Evolutionary conservation across 140 eudicot genomes (phyloP).

Genomic region (Anethum foeniculum): DNA sequence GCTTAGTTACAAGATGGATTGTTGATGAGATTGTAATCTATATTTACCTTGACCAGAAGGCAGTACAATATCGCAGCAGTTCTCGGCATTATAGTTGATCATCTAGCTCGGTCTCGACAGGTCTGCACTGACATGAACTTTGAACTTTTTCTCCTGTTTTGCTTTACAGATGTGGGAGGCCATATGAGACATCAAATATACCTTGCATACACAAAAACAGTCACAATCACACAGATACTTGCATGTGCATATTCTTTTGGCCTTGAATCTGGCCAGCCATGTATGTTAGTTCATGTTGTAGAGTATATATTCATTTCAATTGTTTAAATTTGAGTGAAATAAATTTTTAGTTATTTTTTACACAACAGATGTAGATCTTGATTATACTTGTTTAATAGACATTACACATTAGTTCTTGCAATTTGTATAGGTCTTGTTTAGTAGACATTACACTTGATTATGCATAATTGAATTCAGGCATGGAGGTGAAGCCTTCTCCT

Average conservation of each 20-base stretch:
- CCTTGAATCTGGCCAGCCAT: conserved; percentile 4
- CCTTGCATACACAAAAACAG: neutral
- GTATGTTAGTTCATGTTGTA: neutral
- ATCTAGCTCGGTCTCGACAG: neutral
- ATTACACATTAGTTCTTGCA: neutral
- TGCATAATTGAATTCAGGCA: neutral
- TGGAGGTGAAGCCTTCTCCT: neutral
- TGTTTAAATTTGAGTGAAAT: neutral
- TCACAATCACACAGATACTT: neutral
- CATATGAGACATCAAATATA: neutral
- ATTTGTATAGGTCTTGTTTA: neutral
- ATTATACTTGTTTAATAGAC: neutral
- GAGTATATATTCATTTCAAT: neutral
- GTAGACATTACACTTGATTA: neutral
- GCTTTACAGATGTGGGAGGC: neutral
- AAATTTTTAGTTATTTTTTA: neutral
- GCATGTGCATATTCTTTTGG: neutral
- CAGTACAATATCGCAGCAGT: neutral
- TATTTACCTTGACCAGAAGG: neutral
- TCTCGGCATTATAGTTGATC: conserved; percentile 1
- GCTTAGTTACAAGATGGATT: conserved; percentile 1
- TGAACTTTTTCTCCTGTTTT: neutral
- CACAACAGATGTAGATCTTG: neutral
- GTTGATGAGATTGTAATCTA: neutral
- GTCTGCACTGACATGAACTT: neutral